Conservation (phyloP, 306 rosid species). For the Alnus rubra region DNA sequence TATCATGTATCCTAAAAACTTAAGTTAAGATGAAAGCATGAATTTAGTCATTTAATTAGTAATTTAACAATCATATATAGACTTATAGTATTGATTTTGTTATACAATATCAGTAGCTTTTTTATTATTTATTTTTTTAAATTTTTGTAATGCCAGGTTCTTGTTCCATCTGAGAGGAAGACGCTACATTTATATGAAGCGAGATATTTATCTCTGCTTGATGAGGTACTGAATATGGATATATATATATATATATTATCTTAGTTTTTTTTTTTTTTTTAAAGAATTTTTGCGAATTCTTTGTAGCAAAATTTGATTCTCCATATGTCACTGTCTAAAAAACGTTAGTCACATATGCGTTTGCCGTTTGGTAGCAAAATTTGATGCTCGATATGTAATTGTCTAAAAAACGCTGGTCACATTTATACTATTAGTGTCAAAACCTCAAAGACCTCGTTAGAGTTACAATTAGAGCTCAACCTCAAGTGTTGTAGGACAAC, state of each 20-base stretch:
- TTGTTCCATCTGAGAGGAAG: constrained; percentile 50
- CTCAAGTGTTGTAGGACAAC: not conserved
- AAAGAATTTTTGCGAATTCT: not conserved
- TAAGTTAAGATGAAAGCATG: too few relatives aligned
- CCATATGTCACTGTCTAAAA: too few relatives aligned
- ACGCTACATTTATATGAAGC: constrained; percentile 52
- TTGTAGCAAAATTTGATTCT: not conserved
- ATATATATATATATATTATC: not conserved
- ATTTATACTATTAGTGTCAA: too few relatives aligned
- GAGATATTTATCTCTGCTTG: constrained; percentile 46
- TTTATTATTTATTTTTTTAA: not conserved
- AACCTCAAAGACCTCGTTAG: not conserved
- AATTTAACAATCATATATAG: too few relatives aligned
- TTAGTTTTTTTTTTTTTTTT: not conserved
- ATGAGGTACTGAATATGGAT: constrained; percentile 37
- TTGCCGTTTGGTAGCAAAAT: not conserved
- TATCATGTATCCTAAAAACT: too few relatives aligned
- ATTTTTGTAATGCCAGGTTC: constrained; percentile 31
- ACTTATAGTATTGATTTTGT: not conserved
- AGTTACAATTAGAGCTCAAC: not conserved
- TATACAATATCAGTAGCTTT: not conserved
- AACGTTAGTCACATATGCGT: too few relatives aligned
- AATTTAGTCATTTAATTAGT: too few relatives aligned
- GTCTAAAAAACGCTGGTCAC: too few relatives aligned
- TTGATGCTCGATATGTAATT: not conserved